Evolutionary conservation across 2,329 filamentous ascomycete genomes (phyloP).

Genomic region (Diplodia corticola): DNA sequence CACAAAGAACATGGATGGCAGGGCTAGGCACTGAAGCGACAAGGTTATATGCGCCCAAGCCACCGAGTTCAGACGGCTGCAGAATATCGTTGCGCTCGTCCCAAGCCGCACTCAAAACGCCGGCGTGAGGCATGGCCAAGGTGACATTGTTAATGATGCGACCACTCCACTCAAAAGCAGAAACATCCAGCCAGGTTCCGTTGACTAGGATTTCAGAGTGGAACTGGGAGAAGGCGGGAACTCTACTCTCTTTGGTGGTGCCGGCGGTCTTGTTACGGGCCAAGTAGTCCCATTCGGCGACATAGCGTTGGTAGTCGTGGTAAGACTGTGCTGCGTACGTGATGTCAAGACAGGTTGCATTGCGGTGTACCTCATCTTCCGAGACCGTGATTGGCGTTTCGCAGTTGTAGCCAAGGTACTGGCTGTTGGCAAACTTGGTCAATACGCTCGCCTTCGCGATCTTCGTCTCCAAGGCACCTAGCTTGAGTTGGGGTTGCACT

Average conservation of each 20-base stretch:
- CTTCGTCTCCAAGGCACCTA: conserved; percentile 53
- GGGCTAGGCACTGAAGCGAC: conserved; percentile 70
- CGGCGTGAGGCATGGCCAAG: conserved; percentile 73
- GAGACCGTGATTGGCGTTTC: conserved; percentile 57
- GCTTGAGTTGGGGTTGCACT: conserved; percentile 70
- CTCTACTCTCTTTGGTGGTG: conserved; percentile 51
- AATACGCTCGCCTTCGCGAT: conserved; percentile 59
- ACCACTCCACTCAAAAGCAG: conserved; percentile 54
- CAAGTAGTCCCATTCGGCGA: conserved; percentile 56
- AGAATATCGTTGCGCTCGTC: conserved; percentile 64
- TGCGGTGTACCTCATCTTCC: conserved; percentile 44
- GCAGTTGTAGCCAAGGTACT: conserved; percentile 59
- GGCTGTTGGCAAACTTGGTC: conserved; percentile 63
- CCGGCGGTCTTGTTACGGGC: conserved; percentile 48
- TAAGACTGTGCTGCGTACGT: conserved; percentile 69
- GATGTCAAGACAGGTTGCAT: conserved; percentile 65
- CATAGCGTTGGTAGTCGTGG: conserved; percentile 67
- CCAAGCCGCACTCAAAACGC: conserved; percentile 65
- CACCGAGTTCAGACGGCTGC: conserved; percentile 62
- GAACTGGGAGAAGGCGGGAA: conserved; percentile 62
- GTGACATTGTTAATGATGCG: conserved; percentile 74
- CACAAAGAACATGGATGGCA: conserved; percentile 71
- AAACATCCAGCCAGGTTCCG: conserved; percentile 67
- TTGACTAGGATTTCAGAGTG: conserved; percentile 72
- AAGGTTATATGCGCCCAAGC: conserved; percentile 68